A percentile compares a stretch with the other conserved stretches of the same genome.
These are phyloP conservation scores for Ophiocordyceps polyrhachis-furcata DNA, from an alignment of 2,329 filamentous ascomycete species.

Conservation along the genomic window DNA sequence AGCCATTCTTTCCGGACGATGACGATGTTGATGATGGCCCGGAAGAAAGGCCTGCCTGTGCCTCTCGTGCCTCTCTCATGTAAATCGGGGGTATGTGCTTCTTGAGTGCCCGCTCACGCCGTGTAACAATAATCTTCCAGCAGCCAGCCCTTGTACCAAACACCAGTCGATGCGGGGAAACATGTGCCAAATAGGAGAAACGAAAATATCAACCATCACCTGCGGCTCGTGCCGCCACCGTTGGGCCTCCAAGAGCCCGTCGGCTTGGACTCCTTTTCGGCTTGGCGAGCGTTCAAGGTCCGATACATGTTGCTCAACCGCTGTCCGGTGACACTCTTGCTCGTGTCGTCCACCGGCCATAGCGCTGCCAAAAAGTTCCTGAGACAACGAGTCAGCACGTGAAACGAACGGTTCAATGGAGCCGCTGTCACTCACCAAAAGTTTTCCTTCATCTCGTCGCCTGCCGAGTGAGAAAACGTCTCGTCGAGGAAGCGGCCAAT, in stretches of 20 bases:
- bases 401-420: background rate
- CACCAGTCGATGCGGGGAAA: constrained; percentile 10
- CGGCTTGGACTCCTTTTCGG: constrained; percentile 11
- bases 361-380: constrained; percentile 27
- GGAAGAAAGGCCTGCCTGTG: too few species aligned
- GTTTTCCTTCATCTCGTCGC: constrained; percentile 25
- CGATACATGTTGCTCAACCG: constrained; percentile 26
- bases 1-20: too few species aligned
- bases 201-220: too few species aligned
- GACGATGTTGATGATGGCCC: too few species aligned
- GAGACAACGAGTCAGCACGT: constrained; percentile 6
- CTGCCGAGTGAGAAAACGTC: constrained; percentile 21
- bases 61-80: constrained; percentile 6
- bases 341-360: constrained; percentile 27
- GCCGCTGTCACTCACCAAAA: constrained; percentile 25
- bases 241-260: constrained; percentile 11
- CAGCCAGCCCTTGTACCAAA: constrained; percentile 7
- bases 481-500: constrained; percentile 44
- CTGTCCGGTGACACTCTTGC: constrained; percentile 23
- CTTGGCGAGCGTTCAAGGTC: constrained; percentile 17
- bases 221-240: constrained; percentile 10
- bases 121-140: constrained; percentile 6
- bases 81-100: constrained; percentile 9
- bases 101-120: constrained; percentile 6
- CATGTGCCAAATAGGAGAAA: constrained; percentile 5